Conservation (phyloP, 495 filamentous ascomycete genomes). For the Cercophora sp. region DNA sequence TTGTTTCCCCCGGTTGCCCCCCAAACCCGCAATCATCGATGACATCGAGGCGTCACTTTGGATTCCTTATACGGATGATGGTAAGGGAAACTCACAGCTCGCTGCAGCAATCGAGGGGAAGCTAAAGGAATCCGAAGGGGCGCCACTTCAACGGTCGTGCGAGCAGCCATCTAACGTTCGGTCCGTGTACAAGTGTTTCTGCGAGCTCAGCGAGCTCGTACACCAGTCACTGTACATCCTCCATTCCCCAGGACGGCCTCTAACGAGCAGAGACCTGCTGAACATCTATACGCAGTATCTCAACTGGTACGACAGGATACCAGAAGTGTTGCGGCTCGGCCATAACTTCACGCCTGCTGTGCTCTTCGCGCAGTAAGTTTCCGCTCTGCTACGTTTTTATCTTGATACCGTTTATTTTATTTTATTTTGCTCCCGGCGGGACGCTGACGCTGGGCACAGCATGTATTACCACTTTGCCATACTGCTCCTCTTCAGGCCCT, state of each 20-base stretch:
- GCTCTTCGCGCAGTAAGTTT: conserved; percentile 62
- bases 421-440: no score
- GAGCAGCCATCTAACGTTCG: conserved; percentile 53
- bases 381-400: no score
- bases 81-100: conserved; percentile 26
- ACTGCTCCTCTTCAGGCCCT: conserved; percentile 60
- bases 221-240: conserved; percentile 61
- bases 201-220: conserved; percentile 63
- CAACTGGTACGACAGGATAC: conserved; percentile 60
- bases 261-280: conserved; percentile 55
- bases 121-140: conserved; percentile 29
- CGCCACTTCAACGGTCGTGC: conserved; percentile 44
- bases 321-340: conserved; percentile 52
- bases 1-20: conserved; percentile 49
- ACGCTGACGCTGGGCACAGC: conserved; percentile 33
- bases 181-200: conserved; percentile 58
- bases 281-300: conserved; percentile 55
- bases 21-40: conserved; percentile 54
- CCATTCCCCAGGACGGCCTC: conserved; percentile 55
- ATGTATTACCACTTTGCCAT: conserved; percentile 65
- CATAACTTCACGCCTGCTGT: conserved; percentile 58
- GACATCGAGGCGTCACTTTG: conserved; percentile 51
- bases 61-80: conserved; percentile 58
- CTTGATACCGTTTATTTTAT: no score
- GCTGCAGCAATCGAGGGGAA: conserved; percentile 4